These are phyloP conservation scores for Penicillium simplicissimum DNA, from an alignment of 495 filamentous ascomycete species.

Conservation along the genomic window DNA sequence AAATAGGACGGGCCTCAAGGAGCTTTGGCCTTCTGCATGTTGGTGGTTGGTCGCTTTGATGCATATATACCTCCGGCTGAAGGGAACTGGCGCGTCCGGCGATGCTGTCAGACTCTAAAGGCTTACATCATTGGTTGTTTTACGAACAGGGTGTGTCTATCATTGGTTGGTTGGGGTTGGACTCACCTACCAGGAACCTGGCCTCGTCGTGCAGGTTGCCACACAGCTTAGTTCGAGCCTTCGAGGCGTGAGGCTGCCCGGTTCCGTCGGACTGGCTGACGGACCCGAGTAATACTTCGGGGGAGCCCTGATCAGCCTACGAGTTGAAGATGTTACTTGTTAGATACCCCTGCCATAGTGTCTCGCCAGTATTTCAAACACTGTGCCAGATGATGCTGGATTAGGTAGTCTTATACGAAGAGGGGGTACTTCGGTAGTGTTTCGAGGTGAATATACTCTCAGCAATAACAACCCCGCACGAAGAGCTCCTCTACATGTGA, in stretches of 20 bases:
- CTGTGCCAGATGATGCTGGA: neutral
- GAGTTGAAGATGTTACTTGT: neutral
- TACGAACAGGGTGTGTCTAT: no score
- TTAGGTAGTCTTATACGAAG: neutral
- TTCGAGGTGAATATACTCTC: neutral
- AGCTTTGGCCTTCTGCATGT: conserved; percentile 22
- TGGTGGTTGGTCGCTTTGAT: conserved; percentile 24
- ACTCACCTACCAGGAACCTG: neutral
- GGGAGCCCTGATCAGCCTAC: conserved; percentile 18
- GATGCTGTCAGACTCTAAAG: conserved; percentile 20
- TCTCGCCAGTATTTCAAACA: neutral
- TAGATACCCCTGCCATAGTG: no score
- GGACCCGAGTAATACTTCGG: conserved; percentile 16
- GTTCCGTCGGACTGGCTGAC: conserved; percentile 18
- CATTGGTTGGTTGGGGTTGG: neutral
- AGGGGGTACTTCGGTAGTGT: neutral
- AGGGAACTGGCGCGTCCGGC: conserved; percentile 3
- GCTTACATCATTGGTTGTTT: conserved; percentile 24
- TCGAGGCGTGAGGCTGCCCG: neutral
- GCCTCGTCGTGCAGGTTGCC: neutral
- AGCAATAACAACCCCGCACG: neutral
- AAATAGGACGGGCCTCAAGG: conserved; percentile 15
- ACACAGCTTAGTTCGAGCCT: neutral
- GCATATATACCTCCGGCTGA: conserved; percentile 8
- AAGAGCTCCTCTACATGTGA: neutral